Base-by-base conservation (phyloP, 2,329 filamentous ascomycete genomes). In the Microsporum audouinii region DNA sequence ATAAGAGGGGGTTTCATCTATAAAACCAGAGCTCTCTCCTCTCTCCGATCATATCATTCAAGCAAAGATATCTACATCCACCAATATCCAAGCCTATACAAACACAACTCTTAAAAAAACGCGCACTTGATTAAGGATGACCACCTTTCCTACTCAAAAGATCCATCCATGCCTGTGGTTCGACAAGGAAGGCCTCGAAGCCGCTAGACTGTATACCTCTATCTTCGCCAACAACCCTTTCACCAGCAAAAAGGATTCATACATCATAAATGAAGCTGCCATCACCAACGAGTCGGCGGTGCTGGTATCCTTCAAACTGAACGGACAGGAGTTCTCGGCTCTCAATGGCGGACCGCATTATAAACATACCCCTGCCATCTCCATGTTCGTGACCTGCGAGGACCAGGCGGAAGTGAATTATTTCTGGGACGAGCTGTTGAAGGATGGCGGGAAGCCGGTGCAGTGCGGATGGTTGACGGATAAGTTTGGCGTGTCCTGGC, bases 381-480 rank as follows among this genome's bases (percentile, higher is more conserved):
- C 75, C 0, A 73, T 80, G 67, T 72, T 75, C 66, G 70, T 80
- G 66, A 68, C 73, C 56, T 79, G 78, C 70, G 71, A 73, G 49
- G 69, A 75, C 66, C 78, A 80, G 68, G 74, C 67, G 0, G 78
- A 80, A 65, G 70, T 80, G 27, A 77, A 80, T 62, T 72, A 78
- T 64, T 79, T 76, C 66, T 80, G 76, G 76, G 71, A 70, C 10
- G 55, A 23, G 10, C 70, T 80, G 31, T 63, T 69, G 6, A 73
- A 75, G 57, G 77, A 74, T 2, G 76, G 73, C 1, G 73, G 77
- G 57, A 66, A 67, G 62, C 63, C 67, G 5, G 71, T 69, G 60
- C 70, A 73, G 65, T 79, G 78, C 63, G 77, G 78, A 2, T 80
- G 78, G 78, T 53, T 79, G 47, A 70, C 66, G 3, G 78, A 80